Conservation (phyloP, 2,329 filamentous ascomycete species). For the Zasmidium angulare region DNA sequence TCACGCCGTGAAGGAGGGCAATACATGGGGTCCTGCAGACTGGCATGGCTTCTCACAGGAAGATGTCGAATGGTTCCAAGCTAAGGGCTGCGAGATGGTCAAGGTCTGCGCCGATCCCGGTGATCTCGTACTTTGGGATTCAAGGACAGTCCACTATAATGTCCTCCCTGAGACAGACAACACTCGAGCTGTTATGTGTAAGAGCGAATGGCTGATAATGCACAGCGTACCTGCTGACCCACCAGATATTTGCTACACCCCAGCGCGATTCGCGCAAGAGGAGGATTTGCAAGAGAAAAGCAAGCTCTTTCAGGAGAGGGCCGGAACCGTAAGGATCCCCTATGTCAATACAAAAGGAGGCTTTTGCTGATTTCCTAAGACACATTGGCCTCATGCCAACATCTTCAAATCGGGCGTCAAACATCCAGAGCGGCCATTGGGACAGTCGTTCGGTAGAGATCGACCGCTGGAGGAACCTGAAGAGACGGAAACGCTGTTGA, state of each 20-base stretch:
- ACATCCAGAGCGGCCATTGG: constrained; percentile 10
- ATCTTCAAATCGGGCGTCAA: constrained; percentile 11
- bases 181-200: constrained; percentile 17
- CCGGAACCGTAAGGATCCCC: constrained; percentile 2
- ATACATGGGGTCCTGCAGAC: constrained; percentile 17
- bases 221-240: background rate
- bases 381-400: constrained; percentile 17
- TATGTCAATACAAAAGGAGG: background rate
- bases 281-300: constrained; percentile 14
- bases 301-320: constrained; percentile 11
- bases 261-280: constrained; percentile 8
- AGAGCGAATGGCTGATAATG: background rate
- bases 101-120: constrained; percentile 20
- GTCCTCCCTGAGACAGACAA: constrained; percentile 14
- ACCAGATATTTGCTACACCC: constrained; percentile 17
- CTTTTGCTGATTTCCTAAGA: background rate
- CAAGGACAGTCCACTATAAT: constrained; percentile 48
- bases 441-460: constrained; percentile 14
- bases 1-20: constrained; percentile 14
- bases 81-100: constrained; percentile 9
- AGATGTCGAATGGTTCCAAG: constrained; percentile 16
- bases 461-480: constrained; percentile 17
- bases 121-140: constrained; percentile 25
- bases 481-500: constrained; percentile 18
- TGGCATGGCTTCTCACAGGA: constrained; percentile 16